Conservation (phyloP, 495 filamentous ascomycete genomes). For the Trichoderma gamsii region DNA sequence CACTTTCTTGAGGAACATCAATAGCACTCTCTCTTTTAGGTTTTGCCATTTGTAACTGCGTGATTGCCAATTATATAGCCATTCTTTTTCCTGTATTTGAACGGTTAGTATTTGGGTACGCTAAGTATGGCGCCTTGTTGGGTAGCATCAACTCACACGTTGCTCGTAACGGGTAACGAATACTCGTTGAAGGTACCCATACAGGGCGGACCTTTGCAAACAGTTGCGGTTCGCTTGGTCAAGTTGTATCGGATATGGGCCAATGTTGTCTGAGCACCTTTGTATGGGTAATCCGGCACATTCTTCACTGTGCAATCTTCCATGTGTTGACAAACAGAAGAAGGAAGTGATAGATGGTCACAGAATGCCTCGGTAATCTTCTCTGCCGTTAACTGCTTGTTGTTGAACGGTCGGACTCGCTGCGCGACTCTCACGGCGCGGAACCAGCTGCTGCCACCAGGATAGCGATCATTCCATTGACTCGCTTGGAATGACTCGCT, state of each 20-base stretch:
- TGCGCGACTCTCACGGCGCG: neutral
- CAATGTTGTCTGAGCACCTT: neutral
- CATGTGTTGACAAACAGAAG: neutral
- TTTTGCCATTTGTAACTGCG: no score
- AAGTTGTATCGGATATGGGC: neutral
- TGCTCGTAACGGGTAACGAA: neutral
- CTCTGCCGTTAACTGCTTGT: neutral
- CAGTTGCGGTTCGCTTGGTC: neutral
- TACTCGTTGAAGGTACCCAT: neutral
- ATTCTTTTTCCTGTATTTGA: no score
- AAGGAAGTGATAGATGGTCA: neutral
- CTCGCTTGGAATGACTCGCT: neutral
- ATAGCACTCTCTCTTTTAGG: no score
- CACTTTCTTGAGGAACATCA: no score
- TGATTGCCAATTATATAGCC: no score
- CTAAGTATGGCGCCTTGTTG: no score
- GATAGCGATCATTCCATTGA: conserved; percentile 5
- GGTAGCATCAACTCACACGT: neutral
- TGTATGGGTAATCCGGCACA: neutral
- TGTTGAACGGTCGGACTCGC: neutral
- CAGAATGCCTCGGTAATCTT: neutral
- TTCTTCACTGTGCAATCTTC: conserved; percentile 2
- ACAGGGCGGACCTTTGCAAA: neutral
- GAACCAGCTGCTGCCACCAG: neutral
- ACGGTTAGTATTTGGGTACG: no score